A percentile compares a stretch with the other conserved stretches of the same genome.
Conservation (phyloP, 1,284 basidiomycete genomes). For the Cutaneotrichosporon sp. region DNA sequence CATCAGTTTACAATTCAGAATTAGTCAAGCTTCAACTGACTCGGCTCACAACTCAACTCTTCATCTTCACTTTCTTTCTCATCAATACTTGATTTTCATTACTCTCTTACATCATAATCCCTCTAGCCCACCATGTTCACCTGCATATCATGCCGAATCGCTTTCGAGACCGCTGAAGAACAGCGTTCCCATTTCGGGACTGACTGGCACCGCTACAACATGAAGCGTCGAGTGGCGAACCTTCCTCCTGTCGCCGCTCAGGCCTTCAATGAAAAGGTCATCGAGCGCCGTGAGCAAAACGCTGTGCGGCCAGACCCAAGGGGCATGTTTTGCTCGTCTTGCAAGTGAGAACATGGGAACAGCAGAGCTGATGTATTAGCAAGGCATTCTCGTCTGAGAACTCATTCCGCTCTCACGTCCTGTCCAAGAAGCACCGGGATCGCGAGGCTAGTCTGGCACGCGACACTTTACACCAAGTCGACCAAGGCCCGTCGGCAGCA, state of each 20-base stretch:
- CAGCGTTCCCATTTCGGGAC: slow-evolving; percentile 90
- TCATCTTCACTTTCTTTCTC: neutral
- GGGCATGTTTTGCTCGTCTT: slow-evolving; percentile 70
- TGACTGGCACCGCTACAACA: slow-evolving; percentile 97
- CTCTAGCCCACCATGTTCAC: slow-evolving; percentile 61
- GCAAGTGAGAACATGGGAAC: slow-evolving; percentile 63
- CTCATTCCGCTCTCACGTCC: slow-evolving; percentile 81
- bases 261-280: slow-evolving; percentile 88
- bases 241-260: slow-evolving; percentile 79
- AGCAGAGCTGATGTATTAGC: slow-evolving; percentile 54
- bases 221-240: slow-evolving; percentile 91
- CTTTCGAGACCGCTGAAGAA: slow-evolving; percentile 77
- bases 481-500: neutral
- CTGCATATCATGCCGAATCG: slow-evolving; percentile 89
- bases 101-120: neutral
- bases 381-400: slow-evolving; percentile 89
- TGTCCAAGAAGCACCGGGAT: slow-evolving; percentile 88
- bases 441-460: slow-evolving; percentile 57
- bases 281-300: slow-evolving; percentile 71
- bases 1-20: neutral
- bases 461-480: neutral
- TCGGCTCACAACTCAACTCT: slow-evolving; percentile 8
- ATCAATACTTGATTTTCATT: neutral
- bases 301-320: slow-evolving; percentile 66
- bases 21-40: neutral